Percentiles rank a stretch among this genome's conserved stretches.
Conservation (phyloP, 1,284 basidiomycete species). For the Cryptococcus floricola region DNA sequence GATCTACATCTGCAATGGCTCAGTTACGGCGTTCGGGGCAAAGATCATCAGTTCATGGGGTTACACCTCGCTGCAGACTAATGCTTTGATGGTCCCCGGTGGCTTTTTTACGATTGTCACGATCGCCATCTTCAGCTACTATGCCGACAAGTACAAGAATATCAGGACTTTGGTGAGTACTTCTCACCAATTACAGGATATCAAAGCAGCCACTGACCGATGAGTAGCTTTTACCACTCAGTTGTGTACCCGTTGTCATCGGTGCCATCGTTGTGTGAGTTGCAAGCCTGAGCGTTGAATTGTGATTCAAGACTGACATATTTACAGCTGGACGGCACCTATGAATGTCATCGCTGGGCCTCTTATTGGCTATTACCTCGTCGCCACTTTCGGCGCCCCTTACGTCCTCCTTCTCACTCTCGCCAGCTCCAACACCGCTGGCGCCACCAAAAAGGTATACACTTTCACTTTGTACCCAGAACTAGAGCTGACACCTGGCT, state of each 20-base stretch:
- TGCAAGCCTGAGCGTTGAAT: background rate
- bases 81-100: constrained; percentile 50
- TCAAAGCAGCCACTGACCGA: background rate
- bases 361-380: constrained; percentile 53
- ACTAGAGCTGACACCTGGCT: background rate
- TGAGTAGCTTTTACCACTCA: constrained; percentile 46
- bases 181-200: background rate
- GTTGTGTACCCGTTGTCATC: constrained; percentile 52
- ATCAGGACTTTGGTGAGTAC: constrained; percentile 39
- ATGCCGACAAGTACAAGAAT: constrained; percentile 47
- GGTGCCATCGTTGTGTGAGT: constrained; percentile 45
- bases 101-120: constrained; percentile 51
- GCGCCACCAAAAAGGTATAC: constrained; percentile 51
- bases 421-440: constrained; percentile 51
- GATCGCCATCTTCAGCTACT: constrained; percentile 49
- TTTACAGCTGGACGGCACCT: constrained; percentile 47
- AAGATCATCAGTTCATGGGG: constrained; percentile 52
- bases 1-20: constrained; percentile 46
- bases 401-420: constrained; percentile 45
- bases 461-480: background rate
- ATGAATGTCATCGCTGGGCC: constrained; percentile 51
- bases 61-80: constrained; percentile 50
- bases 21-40: constrained; percentile 52
- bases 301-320: background rate
- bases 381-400: constrained; percentile 21